Conservation (phyloP, 164 flowering plant genomes). For the Platanus orientalis region DNA sequence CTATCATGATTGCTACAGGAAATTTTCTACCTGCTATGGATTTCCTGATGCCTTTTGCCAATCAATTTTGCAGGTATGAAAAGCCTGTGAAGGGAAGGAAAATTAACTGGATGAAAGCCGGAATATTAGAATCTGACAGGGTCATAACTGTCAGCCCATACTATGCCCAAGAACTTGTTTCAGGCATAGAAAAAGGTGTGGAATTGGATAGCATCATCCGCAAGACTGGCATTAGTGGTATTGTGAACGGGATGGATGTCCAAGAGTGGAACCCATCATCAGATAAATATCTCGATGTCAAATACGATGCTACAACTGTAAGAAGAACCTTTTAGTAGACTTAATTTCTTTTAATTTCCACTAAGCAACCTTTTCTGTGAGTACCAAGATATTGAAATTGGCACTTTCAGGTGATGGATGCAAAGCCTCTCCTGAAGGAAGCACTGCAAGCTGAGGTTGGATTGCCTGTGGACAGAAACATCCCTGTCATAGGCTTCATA, state of each 20-base stretch:
- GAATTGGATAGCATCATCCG: conserved; percentile 62
- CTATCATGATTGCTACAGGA: background rate
- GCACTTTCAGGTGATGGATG: conserved; percentile 58
- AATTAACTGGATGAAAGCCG: conserved; percentile 98
- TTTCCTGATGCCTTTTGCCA: background rate
- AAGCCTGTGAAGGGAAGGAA: conserved; percentile 94
- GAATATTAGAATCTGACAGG: conserved; percentile 61
- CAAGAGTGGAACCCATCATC: conserved; percentile 89
- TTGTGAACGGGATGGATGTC: conserved; percentile 90
- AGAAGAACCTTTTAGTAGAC: conserved; percentile 24
- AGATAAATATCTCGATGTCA: conserved; percentile 57
- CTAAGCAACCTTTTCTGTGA: background rate
- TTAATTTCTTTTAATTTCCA: background rate
- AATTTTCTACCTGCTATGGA: too few species aligned
- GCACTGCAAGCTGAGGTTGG: conserved; percentile 91
- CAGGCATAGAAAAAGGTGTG: conserved; percentile 66
- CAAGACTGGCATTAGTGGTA: conserved; percentile 46
- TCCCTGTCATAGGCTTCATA: conserved; percentile 86
- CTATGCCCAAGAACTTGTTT: conserved; percentile 81
- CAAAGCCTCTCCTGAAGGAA: conserved; percentile 74
- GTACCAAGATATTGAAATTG: background rate
- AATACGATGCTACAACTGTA: conserved; percentile 76
- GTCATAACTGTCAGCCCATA: conserved; percentile 82
- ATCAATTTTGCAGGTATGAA: conserved; percentile 43
- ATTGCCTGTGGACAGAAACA: conserved; percentile 61